Evolutionary conservation across 306 rosid species (phyloP), one percentile per base, ranked within the genome.

Genomic region (Prunus padus): DNA sequence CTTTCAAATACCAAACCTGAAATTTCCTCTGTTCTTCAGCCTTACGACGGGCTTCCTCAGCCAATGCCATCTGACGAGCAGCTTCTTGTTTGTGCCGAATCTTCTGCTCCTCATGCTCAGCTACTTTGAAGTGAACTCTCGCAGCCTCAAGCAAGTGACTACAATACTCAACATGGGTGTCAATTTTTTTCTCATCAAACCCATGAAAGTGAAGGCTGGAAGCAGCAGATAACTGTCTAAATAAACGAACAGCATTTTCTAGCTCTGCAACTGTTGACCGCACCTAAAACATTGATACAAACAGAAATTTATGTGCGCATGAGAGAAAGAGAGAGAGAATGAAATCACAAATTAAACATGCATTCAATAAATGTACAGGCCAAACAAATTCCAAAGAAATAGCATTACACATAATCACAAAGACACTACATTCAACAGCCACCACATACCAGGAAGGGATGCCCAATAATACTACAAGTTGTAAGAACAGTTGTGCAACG

Each of bases 171-270:
- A 96, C 97, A 79, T 96, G 99, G 71, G 99, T 96, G 74, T 96
- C 99, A 72, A 95, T 95, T 80, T 95, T 95, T 87, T 95, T 95
- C 91, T 92, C 97, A 84, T 95, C 99, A 87, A 95, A 95, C 74
- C 99, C 99, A 80, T 96, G 96, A 81, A 96, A 81, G 79, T 96
- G 98, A 73, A 90, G 97, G 90, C 91, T 89, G 84, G 99, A 96
- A 84, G 98, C 98, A 71, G 99, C 98, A 83, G 99, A 96, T 86
- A 96, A 81, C 80, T 96, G 97, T 81, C 92, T 96, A 88, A 96
- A 96, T 77, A 96, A 79, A 47, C 99, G 96, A 81, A 92, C 97
- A 59, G 99, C 99, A 90, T 96, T 96, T 85, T 93, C 98, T 18
- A 96, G 89, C 82, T 87, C 97, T 19, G 91, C 85, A 65, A 92